Evolutionary conservation across 208 protist genomes (phyloP), one percentile per base, ranked within the genome.

Genomic region (Trypanosomatidae sp.): DNA sequence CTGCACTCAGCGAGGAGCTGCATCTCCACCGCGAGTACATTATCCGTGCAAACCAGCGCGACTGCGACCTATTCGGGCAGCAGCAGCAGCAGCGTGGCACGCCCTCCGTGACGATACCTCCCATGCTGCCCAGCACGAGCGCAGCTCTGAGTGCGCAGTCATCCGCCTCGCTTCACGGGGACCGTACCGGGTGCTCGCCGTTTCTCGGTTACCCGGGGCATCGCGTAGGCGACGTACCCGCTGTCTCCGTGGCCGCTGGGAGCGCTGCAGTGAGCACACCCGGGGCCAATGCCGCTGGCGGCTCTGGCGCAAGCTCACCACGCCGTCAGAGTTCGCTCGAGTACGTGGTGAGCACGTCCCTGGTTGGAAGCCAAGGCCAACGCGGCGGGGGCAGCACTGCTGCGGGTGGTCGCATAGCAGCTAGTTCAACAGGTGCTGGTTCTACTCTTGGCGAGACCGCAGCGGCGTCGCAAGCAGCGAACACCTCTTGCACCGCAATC

Each of bases 21-120:
- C 43, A 68, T 25, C 66, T 74, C 28, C 66, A 81, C 58, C 44
- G 77, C 66, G 64, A 81, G 1, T 43, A 66, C 53, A 86, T 91
- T 36, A 58, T 74, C n/a, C 81, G 72, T 50, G 83, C 87, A 9
- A 89, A 86, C 62, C 62, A 55, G 28, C 78, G 77, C 22, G 87
- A 91, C 77, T 85, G 79, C 71, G 73, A 84, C 22, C 72, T 77
- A 17, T 87, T 85, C 56, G 73, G 70, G 10, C 72, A 83, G 58
- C 80, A 87, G 69, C 71, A 81, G 73, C 78, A 80, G 68, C 74
- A 79, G 52, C 74, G 74, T 36, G 74, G 74, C 13, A 73, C 74
- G 62, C 60, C 74, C 10, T 79, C 74, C 9, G 68, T 73, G 44
- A 79, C 68, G 50, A 73, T 79, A 44, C 67, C 74, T 0, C 74